Percentiles rank a stretch among this genome's conserved stretches.
These are phyloP conservation scores for Lyophyllum atratum DNA, from an alignment of 768 basidiomycete species.

Conservation along the genomic window DNA sequence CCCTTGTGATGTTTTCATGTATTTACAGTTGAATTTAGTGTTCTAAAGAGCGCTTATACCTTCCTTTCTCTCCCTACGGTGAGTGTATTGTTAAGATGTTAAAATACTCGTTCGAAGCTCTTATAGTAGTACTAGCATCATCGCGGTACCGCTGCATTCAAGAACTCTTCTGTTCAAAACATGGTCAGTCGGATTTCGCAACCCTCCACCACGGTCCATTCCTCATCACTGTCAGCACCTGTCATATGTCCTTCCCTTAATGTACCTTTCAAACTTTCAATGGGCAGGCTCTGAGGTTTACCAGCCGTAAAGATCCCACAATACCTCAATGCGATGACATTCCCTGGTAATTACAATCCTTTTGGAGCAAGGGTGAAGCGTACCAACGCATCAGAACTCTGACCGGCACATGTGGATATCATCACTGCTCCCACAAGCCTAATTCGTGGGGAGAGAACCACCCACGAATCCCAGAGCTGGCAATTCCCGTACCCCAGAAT, in stretches of 20 bases:
- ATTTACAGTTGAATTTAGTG: no score
- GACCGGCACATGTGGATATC: not conserved
- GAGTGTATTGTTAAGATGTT: no score
- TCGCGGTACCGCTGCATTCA: no score
- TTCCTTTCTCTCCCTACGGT: no score
- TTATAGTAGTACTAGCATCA: no score
- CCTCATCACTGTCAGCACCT: not conserved
- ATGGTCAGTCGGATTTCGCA: not conserved
- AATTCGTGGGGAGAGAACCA: not conserved
- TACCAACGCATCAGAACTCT: not conserved
- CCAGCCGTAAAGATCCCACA: not conserved
- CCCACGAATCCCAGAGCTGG: not conserved
- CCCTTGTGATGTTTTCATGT: no score
- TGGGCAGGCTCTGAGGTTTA: not conserved
- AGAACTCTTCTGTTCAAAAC: no score
- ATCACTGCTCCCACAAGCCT: constrained; percentile 1
- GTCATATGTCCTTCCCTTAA: not conserved
- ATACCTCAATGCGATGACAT: not conserved
- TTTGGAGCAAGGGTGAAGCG: constrained; percentile 6
- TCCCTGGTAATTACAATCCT: constrained; percentile 2
- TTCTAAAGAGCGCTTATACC: no score
- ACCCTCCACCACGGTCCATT: not conserved
- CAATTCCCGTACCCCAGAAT: not conserved
- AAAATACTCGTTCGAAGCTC: no score
- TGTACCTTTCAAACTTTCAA: constrained; percentile 1